A percentile compares a stretch with the other conserved stretches of the same genome.
Conservation (phyloP, 257 asterid genomes). For the Echium plantagineum region DNA sequence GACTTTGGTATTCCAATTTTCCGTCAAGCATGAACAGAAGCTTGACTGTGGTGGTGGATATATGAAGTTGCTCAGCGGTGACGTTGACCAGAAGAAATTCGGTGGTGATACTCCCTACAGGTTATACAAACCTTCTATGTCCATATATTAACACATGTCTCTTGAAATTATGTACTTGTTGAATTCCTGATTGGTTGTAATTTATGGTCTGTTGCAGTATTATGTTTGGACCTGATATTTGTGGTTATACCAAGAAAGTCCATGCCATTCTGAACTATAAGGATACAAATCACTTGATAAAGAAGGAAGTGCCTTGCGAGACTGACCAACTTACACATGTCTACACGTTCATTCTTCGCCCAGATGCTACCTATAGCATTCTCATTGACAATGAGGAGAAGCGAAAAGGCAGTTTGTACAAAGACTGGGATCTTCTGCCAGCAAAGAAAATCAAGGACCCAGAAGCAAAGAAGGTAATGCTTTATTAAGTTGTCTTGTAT, state of each 20-base stretch:
- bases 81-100: conserved; percentile 1
- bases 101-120: conserved; percentile 3
- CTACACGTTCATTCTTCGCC: conserved; percentile 2
- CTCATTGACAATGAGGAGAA: conserved; percentile 18
- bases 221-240: conserved; percentile 4
- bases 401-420: conserved; percentile 21
- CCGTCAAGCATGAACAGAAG: conserved; percentile 2
- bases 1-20: conserved; percentile 1
- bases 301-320: conserved; percentile 5
- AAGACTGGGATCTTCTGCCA: conserved; percentile 23
- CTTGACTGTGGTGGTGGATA: conserved; percentile 4
- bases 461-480: conserved; percentile 20
- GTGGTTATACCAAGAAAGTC: conserved; percentile 1
- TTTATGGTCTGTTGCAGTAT: neutral
- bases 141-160: neutral
- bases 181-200: neutral
- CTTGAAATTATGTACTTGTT: neutral
- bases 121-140: neutral
- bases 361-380: conserved; percentile 8
- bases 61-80: conserved; percentile 3
- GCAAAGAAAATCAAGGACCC: conserved; percentile 19
- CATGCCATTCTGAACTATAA: conserved; percentile 1
- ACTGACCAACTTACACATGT: conserved; percentile 5
- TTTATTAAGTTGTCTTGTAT: neutral
- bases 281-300: neutral